These are phyloP conservation scores for Hippophae tibetana DNA, from an alignment of 306 rosid species.

Conservation along the genomic window DNA sequence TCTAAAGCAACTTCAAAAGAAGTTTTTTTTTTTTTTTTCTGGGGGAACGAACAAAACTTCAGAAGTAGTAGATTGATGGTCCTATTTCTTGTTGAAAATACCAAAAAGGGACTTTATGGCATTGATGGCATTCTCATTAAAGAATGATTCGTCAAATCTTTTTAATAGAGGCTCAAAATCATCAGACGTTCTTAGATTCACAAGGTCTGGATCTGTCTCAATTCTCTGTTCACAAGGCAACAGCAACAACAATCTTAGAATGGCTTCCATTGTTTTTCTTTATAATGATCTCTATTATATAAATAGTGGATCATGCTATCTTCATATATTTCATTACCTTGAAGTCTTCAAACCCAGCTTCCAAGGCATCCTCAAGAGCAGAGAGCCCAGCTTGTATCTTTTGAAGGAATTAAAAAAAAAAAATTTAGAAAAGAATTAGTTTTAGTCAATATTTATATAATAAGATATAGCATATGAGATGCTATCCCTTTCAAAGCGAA, in stretches of 20 bases:
- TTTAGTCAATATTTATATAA: too few species aligned
- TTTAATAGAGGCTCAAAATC: conserved; percentile 59
- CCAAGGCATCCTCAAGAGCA: conserved; percentile 84
- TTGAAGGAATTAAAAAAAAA: conserved; percentile 2
- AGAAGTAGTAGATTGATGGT: neutral
- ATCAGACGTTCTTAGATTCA: conserved; percentile 42
- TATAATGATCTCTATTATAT: neutral
- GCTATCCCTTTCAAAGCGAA: too few species aligned
- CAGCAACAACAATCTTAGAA: conserved; percentile 20
- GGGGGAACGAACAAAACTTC: too few species aligned
- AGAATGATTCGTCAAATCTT: conserved; percentile 79
- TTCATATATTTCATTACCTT: conserved; percentile 43
- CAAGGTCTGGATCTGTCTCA: conserved; percentile 85
- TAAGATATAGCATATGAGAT: too few species aligned
- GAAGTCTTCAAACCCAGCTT: conserved; percentile 84
- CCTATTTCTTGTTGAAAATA: conserved; percentile 56
- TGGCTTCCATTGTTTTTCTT: neutral
- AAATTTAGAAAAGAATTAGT: too few species aligned
- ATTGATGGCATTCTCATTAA: conserved; percentile 93
- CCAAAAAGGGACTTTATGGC: conserved; percentile 92
- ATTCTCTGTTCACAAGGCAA: conserved; percentile 53
- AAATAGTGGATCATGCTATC: neutral
- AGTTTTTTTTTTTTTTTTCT: too few species aligned
- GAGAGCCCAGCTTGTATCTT: conserved; percentile 88
- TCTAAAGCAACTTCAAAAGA: too few species aligned